Evolutionary conservation across 2,329 filamentous ascomycete species (phyloP).

Genomic region (Phialophora verrucosa): DNA sequence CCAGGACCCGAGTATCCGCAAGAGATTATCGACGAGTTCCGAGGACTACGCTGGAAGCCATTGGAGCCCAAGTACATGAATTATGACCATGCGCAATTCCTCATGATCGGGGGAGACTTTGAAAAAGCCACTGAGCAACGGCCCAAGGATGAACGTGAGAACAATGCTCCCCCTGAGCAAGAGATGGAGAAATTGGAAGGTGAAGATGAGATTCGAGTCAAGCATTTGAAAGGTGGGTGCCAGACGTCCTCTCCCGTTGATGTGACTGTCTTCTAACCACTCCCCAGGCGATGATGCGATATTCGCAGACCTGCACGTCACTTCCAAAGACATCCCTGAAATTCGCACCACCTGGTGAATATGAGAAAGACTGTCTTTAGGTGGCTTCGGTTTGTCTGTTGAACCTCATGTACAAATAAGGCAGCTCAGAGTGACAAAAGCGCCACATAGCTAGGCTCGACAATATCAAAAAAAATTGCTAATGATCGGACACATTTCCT

Average conservation of each 20-base stretch:
- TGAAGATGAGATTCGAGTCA: conserved; percentile 73
- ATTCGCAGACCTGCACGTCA: conserved; percentile 64
- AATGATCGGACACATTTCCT: not conserved
- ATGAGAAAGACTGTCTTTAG: not conserved
- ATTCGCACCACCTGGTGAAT: conserved; percentile 66
- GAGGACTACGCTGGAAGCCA: conserved; percentile 74
- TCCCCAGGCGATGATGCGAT: conserved; percentile 62
- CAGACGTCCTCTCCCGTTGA: not conserved
- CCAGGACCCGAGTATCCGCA: conserved; percentile 72
- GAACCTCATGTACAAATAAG: not conserved
- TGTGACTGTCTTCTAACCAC: conserved; percentile 6
- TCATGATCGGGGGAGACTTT: conserved; percentile 70
- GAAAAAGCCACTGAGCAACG: conserved; percentile 63
- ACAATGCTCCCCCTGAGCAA: conserved; percentile 66
- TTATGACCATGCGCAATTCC: conserved; percentile 74
- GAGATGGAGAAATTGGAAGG: conserved; percentile 76
- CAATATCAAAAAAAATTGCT: too few relatives aligned
- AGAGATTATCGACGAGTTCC: conserved; percentile 74
- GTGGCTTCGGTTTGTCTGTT: not conserved
- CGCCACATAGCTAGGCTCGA: too few relatives aligned
- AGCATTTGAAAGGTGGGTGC: conserved; percentile 59
- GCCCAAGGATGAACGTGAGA: conserved; percentile 56
- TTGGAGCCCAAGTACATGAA: conserved; percentile 75
- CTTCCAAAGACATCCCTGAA: conserved; percentile 68
- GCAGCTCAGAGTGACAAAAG: not conserved